Conservation (phyloP, 2,329 filamentous ascomycete genomes). For the Nemania sp. region DNA sequence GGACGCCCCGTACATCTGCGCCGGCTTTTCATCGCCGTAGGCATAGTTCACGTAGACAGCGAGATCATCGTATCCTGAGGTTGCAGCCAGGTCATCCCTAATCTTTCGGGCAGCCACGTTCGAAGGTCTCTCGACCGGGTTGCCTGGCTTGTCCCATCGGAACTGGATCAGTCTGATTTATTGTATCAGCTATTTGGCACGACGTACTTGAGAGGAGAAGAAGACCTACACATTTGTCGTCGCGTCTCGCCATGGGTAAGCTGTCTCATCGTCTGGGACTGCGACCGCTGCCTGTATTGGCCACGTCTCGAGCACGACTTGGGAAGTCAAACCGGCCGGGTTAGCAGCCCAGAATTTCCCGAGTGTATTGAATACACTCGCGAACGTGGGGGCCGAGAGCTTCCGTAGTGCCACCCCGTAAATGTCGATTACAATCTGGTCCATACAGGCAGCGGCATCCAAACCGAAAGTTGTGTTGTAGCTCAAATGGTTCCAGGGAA, state of each 20-base stretch:
- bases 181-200: background rate
- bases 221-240: conserved; percentile 27
- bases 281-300: conserved; percentile 20
- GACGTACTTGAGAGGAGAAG: background rate
- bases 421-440: conserved; percentile 14
- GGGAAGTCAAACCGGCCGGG: conserved; percentile 5
- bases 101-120: conserved; percentile 18
- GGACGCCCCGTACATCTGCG: conserved; percentile 4
- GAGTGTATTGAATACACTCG: conserved; percentile 21
- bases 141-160: background rate
- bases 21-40: conserved; percentile 10
- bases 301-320: conserved; percentile 23
- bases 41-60: conserved; percentile 12
- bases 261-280: conserved; percentile 27
- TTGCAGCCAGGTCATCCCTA: background rate
- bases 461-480: too few species aligned
- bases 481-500: too few species aligned
- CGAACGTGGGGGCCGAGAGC: conserved; percentile 12
- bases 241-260: conserved; percentile 36
- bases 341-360: conserved; percentile 20
- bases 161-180: conserved; percentile 16
- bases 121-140: conserved; percentile 4
- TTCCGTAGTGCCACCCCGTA: conserved; percentile 17
- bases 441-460: too few species aligned
- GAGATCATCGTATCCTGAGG: background rate